phyloP scores from a whole-genome alignment of 129 eudicot species.

The Silybum marianum region DNA sequence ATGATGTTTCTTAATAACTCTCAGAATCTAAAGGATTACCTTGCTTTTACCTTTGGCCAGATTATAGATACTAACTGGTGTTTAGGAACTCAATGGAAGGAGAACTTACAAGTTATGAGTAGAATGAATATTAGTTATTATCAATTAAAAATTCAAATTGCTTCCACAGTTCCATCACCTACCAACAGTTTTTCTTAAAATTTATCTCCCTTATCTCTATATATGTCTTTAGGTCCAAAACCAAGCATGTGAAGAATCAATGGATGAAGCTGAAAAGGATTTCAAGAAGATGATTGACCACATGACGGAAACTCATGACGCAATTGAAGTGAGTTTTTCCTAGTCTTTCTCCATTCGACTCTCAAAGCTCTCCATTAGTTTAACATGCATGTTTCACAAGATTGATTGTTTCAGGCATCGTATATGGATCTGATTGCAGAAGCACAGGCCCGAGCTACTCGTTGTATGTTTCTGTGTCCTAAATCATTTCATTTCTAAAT shows the following conservation, averaged over 20 bases:
- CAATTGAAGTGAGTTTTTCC: conserved; percentile 56
- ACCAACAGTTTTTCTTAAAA: background rate
- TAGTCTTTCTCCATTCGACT: background rate
- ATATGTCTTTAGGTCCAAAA: conserved; percentile 52
- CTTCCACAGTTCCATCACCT: background rate
- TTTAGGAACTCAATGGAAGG: background rate
- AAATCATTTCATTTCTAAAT: background rate
- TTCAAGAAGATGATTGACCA: conserved; percentile 60
- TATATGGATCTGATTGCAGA: conserved; percentile 62
- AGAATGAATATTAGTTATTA: background rate
- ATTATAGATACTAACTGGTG: background rate
- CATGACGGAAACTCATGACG: conserved; percentile 61
- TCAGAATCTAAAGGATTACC: too few relatives aligned
- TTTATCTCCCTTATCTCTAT: conserved; percentile 10
- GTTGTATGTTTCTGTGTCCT: conserved; percentile 49
- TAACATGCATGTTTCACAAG: conserved; percentile 4
- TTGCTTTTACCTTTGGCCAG: background rate
- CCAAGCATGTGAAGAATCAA: conserved; percentile 65
- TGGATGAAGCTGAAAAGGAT: conserved; percentile 74
- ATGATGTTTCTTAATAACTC: background rate
- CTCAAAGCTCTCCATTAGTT: background rate
- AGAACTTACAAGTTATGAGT: background rate
- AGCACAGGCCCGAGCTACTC: conserved; percentile 67
- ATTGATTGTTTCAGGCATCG: conserved; percentile 57
- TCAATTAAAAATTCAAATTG: background rate